Percentiles rank a stretch among this genome's conserved stretches.
Conservation (phyloP, 208 protist species). For the Acanthamoeba pearcei region DNA sequence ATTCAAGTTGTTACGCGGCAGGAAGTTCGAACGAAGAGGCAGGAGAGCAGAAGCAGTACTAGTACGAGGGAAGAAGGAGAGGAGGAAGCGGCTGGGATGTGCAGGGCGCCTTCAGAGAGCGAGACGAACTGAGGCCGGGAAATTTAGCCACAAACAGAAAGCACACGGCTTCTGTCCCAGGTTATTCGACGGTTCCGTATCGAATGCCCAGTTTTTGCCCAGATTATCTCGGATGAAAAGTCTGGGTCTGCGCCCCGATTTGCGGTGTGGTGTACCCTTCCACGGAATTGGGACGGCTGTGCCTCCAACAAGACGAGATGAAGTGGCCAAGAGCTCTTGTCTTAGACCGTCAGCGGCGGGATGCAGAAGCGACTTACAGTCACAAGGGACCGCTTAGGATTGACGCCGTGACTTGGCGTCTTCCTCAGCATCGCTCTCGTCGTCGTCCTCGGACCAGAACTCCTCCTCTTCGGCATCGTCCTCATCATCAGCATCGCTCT, state of each 20-base stretch:
- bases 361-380: no score
- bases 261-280: no score
- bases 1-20: no score
- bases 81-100: not conserved
- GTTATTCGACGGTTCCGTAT: not conserved
- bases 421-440: no score
- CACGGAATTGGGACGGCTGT: no score
- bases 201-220: not conserved
- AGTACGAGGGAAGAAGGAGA: not conserved
- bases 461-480: not conserved
- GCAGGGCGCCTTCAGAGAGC: slow-evolving; percentile 8
- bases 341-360: no score
- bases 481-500: no score
- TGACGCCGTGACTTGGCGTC: no score
- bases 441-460: not conserved
- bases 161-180: not conserved
- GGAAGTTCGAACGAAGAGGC: not conserved
- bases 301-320: no score
- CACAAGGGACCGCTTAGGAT: no score
- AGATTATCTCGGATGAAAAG: not conserved
- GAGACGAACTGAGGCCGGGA: not conserved
- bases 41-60: not conserved
- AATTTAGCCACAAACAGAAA: not conserved
- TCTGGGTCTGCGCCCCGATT: no score
- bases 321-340: no score